Evolutionary conservation across 495 filamentous ascomycete genomes (phyloP), one percentile per base, ranked within the genome.

Genomic region (Podospora comata): DNA sequence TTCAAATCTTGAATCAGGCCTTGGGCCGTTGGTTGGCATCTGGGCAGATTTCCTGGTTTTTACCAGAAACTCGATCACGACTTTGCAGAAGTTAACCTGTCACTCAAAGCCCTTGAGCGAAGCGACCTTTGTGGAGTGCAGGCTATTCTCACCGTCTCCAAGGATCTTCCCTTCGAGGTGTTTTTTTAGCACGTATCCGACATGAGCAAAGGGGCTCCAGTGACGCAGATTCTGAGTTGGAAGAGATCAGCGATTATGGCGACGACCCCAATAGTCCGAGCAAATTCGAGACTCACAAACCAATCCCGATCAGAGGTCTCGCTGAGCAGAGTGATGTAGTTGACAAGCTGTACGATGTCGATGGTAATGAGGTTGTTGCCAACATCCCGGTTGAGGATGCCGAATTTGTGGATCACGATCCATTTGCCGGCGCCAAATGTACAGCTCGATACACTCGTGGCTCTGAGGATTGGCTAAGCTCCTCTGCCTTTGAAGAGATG

Each of bases 61-160:
- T 23, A 23, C 23, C 23, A 23, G 23, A 23, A 23, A 23, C 20
- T 23, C 23, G 23, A 23, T 23, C 23, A 23, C 23, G 1, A 23
- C 23, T 23, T 1, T 23, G 1, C 23, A 23, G 23, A 78, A n/a
- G 74, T 76, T 16, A 81, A 73, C 62, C 72, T 85, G 15, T 73
- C 73, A 20, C 68, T 79, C 18, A 60, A 70, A 19, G 69, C 65
- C 0, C 68, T 87, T n/a, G 85, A 86, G 69, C 73, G 74, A 0
- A 62, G 64, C 3, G 86, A 88, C 66, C 64, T 70, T 6, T 57
- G 48, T 2, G 70, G 72, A 3, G 74, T 74, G 5, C 67, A 71
- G 44, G 66, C 65, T 39, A 68, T 85, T 23, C 64, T 67, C 23
- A 64, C 78, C 23, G 65, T 79, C 0, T 81, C 80, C 55, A 60